Conservation (phyloP, 441 rosid genomes). For the Populus trichocarpa region DNA sequence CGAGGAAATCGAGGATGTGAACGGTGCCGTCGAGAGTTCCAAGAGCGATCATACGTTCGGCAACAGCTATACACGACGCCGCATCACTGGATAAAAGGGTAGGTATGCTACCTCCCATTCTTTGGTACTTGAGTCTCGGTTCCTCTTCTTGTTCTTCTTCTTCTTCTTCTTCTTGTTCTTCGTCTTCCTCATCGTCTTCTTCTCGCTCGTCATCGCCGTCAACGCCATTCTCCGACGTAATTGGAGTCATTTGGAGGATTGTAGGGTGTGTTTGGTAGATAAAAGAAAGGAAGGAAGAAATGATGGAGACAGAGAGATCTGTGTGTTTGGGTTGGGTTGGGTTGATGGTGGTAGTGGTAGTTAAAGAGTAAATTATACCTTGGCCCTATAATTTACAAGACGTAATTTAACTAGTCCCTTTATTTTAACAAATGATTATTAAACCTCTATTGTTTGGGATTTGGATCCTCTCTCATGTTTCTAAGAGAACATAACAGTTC, state of each 20-base stretch:
- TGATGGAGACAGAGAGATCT: constrained; percentile 20
- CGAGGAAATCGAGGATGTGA: constrained; percentile 93
- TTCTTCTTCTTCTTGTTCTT: constrained; percentile 49
- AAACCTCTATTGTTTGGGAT: background rate
- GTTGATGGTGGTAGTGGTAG: background rate
- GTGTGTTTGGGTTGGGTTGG: background rate
- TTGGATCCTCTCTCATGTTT: background rate
- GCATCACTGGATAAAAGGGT: constrained; percentile 73
- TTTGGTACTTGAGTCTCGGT: constrained; percentile 94
- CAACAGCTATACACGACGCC: constrained; percentile 89
- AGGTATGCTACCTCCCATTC: constrained; percentile 96
- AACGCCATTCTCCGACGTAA: constrained; percentile 86
- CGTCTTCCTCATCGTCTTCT: constrained; percentile 61
- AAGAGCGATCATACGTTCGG: constrained; percentile 95
- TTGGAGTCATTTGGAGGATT: constrained; percentile 61
- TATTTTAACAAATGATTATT: background rate
- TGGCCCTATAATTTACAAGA: background rate
- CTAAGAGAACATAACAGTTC: too few species aligned
- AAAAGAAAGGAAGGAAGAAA: background rate
- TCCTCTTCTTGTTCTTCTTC: constrained; percentile 84
- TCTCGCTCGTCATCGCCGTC: constrained; percentile 85
- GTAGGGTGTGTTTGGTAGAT: constrained; percentile 10
- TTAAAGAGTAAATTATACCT: background rate
- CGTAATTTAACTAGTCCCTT: background rate
- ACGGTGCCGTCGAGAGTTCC: constrained; percentile 89